Percentiles rank a stretch among this genome's conserved stretches.
Conservation (phyloP, 2,329 filamentous ascomycete species). For the Septoria petroselini region DNA sequence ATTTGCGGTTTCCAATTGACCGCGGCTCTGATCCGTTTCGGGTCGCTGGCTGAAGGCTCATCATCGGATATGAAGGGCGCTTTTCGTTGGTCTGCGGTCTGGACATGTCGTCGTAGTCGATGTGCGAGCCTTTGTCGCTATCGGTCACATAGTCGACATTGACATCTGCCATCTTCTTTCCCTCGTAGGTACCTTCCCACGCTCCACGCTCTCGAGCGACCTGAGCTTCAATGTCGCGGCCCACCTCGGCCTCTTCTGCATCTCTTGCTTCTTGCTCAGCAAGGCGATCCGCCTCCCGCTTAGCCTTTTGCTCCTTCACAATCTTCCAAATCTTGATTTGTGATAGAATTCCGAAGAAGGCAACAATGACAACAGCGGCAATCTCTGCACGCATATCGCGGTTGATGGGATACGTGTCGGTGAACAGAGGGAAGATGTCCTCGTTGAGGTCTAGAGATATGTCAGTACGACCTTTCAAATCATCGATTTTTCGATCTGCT, state of each 20-base stretch:
- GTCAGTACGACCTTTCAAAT: constrained; percentile 7
- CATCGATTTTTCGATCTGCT: constrained; percentile 29
- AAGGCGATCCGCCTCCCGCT: constrained; percentile 46
- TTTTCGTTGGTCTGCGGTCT: constrained; percentile 9
- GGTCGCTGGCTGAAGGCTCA: constrained; percentile 6
- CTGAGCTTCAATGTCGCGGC: constrained; percentile 62
- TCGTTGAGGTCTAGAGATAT: constrained; percentile 64
- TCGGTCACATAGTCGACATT: constrained; percentile 50
- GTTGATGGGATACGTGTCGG: constrained; percentile 78
- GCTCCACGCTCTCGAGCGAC: constrained; percentile 60
- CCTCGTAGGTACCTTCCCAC: constrained; percentile 75
- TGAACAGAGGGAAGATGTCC: constrained; percentile 72
- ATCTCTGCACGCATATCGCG: constrained; percentile 83
- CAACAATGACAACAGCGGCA: constrained; percentile 71
- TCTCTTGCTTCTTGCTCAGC: constrained; percentile 57
- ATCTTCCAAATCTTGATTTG: constrained; percentile 85
- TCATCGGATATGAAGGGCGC: constrained; percentile 16
- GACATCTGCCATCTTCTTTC: constrained; percentile 41
- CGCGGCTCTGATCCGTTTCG: constrained; percentile 1
- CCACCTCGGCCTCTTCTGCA: constrained; percentile 65
- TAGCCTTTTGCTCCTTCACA: constrained; percentile 55
- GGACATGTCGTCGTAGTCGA: constrained; percentile 13
- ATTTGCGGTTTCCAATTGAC: constrained; percentile 2
- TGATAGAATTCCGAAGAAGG: constrained; percentile 71
- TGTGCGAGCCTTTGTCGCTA: constrained; percentile 11